Conservation (phyloP, 148 eudicot genomes). For the Tetragonia tetragonoides region DNA sequence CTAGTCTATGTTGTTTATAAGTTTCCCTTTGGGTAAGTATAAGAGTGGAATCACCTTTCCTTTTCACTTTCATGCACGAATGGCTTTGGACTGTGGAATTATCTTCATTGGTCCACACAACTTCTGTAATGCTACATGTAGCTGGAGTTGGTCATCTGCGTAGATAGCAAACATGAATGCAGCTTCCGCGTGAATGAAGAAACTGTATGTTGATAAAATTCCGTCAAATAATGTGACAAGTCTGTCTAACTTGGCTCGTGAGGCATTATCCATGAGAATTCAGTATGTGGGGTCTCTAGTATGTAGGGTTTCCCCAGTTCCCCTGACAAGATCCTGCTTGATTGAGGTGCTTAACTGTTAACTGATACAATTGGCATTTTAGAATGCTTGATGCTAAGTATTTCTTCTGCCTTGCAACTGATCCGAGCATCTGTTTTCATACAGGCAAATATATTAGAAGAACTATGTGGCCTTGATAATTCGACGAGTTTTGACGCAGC, state of each 20-base stretch:
- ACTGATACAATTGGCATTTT: neutral
- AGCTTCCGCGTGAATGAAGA: slow-evolving; percentile 3
- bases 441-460: slow-evolving; percentile 78
- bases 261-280: neutral
- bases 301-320: neutral
- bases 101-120: neutral
- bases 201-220: neutral
- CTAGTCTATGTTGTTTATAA: neutral
- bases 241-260: neutral
- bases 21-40: neutral
- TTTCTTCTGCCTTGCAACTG: slow-evolving; percentile 15
- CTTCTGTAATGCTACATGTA: neutral
- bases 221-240: neutral
- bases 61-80: neutral
- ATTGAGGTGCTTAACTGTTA: slow-evolving; percentile 7
- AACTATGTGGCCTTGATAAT: slow-evolving; percentile 45
- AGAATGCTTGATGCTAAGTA: neutral
- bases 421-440: slow-evolving; percentile 7
- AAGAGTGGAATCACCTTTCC: neutral
- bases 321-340: neutral
- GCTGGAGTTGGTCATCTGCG: neutral
- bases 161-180: neutral
- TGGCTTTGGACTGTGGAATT: neutral
- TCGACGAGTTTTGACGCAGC: slow-evolving; percentile 39
- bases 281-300: neutral